Evolutionary conservation across 441 rosid species (phyloP), one percentile per base, ranked within the genome.

Genomic region (Pelargonium cotyledonis): DNA sequence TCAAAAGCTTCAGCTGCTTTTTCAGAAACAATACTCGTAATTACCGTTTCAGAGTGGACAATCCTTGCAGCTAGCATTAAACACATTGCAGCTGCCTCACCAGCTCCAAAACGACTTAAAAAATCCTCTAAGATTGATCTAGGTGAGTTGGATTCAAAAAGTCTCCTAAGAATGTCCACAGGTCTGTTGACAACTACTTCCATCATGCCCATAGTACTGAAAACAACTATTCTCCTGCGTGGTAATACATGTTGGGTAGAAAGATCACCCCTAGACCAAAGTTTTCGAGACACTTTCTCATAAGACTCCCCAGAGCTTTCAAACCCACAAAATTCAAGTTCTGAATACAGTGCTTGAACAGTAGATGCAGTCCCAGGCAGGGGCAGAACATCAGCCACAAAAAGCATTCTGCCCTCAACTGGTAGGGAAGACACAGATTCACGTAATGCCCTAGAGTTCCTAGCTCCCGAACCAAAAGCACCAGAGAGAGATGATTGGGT

Each of bases 61-160:
- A 95, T 79, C 74, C 92, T 87, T 10, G 98, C 86, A 78, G 97
- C 99, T 65, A 95, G 81, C 95, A 95, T 84, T 80, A 95, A 85
- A 77, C 96, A 95, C 99, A 92, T 95, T 41, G 95, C 90, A 84
- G 97, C 99, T 68, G 99, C 98, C 87, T 95, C 99, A 43, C 85
- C 90, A 78, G 89, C 89, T 76, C 99, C 99, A 83, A 85, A 95
- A 53, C 99, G 97, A 72, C 85, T 92, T 76, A 90, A 92, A 74
- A 95, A 95, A 72, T 95, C 98, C 75, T 90, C 98, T 70, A 95
- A 73, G 72, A 90, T 83, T 69, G 96, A 79, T 80, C 95, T 85
- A 61, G 93, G 97, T 7, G 89, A 78, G 71, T 81, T 90, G 72
- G 93, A 85, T 78, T 95, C 98, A 65, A 92, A 80, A 78, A 95